Conservation (phyloP, 78 protist genomes). For the Pigoraptor vietnamica region DNA sequence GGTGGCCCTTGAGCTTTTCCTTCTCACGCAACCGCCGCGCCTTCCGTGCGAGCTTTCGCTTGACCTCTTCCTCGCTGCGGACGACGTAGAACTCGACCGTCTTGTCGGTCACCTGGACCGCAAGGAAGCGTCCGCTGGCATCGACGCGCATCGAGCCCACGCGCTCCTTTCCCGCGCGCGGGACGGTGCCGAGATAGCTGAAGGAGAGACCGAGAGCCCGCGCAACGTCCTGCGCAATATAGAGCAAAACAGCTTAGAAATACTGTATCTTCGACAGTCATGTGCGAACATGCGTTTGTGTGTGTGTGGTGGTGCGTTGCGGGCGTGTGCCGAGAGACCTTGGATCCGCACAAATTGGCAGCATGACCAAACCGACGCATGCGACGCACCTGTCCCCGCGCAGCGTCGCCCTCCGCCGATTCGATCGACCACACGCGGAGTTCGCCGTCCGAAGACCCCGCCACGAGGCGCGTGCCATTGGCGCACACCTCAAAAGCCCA, state of each 20-base stretch:
- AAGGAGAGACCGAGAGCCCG: no score
- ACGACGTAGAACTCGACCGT: constrained; percentile 10
- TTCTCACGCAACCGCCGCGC: background rate
- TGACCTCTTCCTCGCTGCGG: constrained; percentile 7
- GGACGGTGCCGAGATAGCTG: no score
- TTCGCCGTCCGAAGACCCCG: constrained; percentile 45
- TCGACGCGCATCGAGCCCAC: background rate
- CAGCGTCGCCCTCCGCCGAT: background rate
- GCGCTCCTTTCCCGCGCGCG: constrained; percentile 4
- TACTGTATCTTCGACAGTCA: no score
- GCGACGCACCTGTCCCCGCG: no score
- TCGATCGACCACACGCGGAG: constrained; percentile 34
- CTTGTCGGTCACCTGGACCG: background rate
- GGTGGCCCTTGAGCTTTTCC: background rate
- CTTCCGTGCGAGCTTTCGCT: background rate
- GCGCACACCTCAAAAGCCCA: background rate
- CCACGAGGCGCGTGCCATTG: background rate
- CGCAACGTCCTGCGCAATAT: no score
- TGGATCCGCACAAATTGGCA: no score
- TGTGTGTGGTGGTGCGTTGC: no score
- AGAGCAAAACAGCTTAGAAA: no score
- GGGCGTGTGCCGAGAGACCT: no score
- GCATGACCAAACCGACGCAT: no score
- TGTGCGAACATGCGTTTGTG: no score
- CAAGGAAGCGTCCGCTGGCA: background rate